A percentile compares a stretch with the other conserved stretches of the same genome.
phyloP scores from a whole-genome alignment of 1,284 basidiomycete species.

The Sporisorium reilianum region DNA sequence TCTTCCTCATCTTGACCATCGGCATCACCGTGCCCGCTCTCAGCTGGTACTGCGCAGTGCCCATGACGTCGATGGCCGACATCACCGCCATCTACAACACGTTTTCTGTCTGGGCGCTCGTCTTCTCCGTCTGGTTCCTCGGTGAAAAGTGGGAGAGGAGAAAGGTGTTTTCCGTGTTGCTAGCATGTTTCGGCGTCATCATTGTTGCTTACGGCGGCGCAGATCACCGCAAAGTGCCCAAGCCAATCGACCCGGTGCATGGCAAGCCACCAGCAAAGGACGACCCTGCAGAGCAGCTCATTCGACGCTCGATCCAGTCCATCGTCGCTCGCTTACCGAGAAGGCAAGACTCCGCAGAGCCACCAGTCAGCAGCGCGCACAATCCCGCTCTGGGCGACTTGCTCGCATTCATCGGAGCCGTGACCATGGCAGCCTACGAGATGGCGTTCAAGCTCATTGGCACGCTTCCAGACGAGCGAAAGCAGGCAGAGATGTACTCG shows the following conservation, averaged over 20 bases:
- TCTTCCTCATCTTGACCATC: slow-evolving; percentile 58
- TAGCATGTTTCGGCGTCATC: slow-evolving; percentile 62
- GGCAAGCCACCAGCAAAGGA: slow-evolving; percentile 35
- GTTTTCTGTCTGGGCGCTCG: slow-evolving; percentile 67
- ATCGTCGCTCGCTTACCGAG: slow-evolving; percentile 3
- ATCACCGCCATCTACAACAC: slow-evolving; percentile 69
- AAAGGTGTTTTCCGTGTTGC: slow-evolving; percentile 63
- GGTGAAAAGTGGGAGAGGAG: slow-evolving; percentile 63
- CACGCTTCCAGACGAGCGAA: slow-evolving; percentile 60
- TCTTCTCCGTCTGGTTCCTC: slow-evolving; percentile 67
- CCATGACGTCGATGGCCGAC: slow-evolving; percentile 68
- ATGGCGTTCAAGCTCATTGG: slow-evolving; percentile 66
- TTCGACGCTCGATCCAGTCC: slow-evolving; percentile 10
- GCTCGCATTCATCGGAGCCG: slow-evolving; percentile 62
- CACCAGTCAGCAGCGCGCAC: slow-evolving; percentile 27
- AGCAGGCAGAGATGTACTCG: slow-evolving; percentile 50
- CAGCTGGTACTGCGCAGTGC: slow-evolving; percentile 68
- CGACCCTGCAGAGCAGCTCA: slow-evolving; percentile 18
- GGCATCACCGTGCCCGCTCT: slow-evolving; percentile 65
- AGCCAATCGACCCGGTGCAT: slow-evolving; percentile 51
- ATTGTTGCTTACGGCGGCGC: slow-evolving; percentile 66
- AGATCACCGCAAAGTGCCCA: slow-evolving; percentile 52
- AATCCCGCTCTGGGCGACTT: slow-evolving; percentile 61
- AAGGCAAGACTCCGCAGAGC: slow-evolving; percentile 5
- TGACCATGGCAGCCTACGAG: slow-evolving; percentile 68